Evolutionary conservation across 495 filamentous ascomycete genomes (phyloP).

Genomic region (Penicillium arizonense): DNA sequence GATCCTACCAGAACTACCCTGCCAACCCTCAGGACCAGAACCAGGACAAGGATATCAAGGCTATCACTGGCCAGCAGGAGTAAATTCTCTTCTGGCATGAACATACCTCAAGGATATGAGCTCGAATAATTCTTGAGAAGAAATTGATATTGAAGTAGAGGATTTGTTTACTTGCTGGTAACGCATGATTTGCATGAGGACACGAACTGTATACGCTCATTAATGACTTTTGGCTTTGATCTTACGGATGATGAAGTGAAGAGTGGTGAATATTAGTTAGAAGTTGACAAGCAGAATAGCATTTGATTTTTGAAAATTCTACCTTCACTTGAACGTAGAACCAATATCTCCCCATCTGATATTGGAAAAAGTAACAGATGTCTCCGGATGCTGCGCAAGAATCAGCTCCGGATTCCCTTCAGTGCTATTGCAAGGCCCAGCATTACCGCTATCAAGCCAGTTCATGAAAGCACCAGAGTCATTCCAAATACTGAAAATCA

Average conservation of each 20-base stretch:
- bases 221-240: constrained; percentile 11
- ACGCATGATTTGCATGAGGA: constrained; percentile 18
- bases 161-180: constrained; percentile 2
- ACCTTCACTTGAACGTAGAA: constrained; percentile 19
- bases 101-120: background rate
- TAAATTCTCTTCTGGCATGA: background rate
- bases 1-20: constrained; percentile 9
- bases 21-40: background rate
- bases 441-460: constrained; percentile 57
- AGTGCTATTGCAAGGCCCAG: constrained; percentile 58
- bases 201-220: constrained; percentile 30
- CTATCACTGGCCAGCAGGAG: constrained; percentile 9
- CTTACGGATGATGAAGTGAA: background rate
- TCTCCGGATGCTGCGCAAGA: constrained; percentile 24
- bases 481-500: constrained; percentile 66
- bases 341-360: constrained; percentile 39
- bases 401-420: constrained; percentile 31
- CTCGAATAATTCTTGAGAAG: background rate
- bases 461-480: constrained; percentile 57
- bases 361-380: constrained; percentile 34
- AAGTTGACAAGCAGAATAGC: background rate
- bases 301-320: background rate
- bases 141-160: background rate
- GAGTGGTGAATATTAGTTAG: background rate
- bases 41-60: constrained; percentile 8